A percentile compares a stretch with the other conserved stretches of the same genome.
Conservation (phyloP, 2,329 filamentous ascomycete species). For the Cladorrhinum sp. region DNA sequence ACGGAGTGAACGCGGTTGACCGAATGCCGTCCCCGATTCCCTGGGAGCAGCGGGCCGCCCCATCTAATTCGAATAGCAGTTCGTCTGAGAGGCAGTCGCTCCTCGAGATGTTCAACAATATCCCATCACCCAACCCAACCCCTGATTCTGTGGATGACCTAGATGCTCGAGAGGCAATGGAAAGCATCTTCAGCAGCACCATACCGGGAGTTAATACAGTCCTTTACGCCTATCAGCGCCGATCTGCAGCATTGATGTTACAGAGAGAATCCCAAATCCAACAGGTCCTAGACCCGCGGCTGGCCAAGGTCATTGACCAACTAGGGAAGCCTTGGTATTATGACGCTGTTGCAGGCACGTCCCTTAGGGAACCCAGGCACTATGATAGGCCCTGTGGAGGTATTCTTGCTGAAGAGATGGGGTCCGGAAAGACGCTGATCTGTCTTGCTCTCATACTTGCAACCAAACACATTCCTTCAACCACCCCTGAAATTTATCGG, state of each 20-base stretch:
- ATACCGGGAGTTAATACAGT: slow-evolving; percentile 59
- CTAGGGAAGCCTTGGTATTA: slow-evolving; percentile 65
- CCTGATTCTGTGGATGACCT: slow-evolving; percentile 46
- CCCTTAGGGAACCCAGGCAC: slow-evolving; percentile 63
- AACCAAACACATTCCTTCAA: slow-evolving; percentile 66
- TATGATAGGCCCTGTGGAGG: slow-evolving; percentile 77
- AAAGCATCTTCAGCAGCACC: slow-evolving; percentile 51
- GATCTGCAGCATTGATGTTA: slow-evolving; percentile 79
- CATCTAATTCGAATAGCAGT: background rate
- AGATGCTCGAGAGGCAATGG: slow-evolving; percentile 52
- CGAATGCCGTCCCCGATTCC: slow-evolving; percentile 6
- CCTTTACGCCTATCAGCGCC: slow-evolving; percentile 75
- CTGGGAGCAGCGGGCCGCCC: slow-evolving; percentile 15
- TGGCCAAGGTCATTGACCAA: slow-evolving; percentile 60
- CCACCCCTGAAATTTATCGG: slow-evolving; percentile 61
- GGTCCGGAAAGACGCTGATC: slow-evolving; percentile 82
- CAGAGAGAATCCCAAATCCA: slow-evolving; percentile 69
- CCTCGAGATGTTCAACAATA: slow-evolving; percentile 69
- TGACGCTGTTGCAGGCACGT: slow-evolving; percentile 59
- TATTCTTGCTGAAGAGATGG: slow-evolving; percentile 78
- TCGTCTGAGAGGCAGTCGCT: slow-evolving; percentile 49
- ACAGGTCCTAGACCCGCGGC: slow-evolving; percentile 68
- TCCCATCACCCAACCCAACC: slow-evolving; percentile 65
- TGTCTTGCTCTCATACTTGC: slow-evolving; percentile 74
- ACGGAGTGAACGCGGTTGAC: background rate